Percentiles rank a stretch among this genome's conserved stretches.
Conservation (phyloP, 495 filamentous ascomycete genomes). For the Neurospora tetraspora region DNA sequence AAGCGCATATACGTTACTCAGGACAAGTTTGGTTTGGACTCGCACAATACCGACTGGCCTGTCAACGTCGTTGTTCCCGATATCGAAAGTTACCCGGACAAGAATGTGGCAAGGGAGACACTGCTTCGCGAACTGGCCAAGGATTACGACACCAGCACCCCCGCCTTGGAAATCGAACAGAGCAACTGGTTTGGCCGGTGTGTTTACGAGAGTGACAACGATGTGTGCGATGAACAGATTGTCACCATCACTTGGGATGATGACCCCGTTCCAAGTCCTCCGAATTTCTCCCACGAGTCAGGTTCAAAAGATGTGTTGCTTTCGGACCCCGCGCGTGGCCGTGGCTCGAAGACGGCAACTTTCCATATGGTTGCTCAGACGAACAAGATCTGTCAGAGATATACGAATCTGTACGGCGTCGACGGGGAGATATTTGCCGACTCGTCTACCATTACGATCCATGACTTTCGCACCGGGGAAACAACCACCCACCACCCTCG, state of each 20-base stretch:
- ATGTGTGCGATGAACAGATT: slow-evolving; percentile 83
- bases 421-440: slow-evolving; percentile 79
- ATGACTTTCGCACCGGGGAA: slow-evolving; percentile 50
- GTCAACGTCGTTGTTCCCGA: slow-evolving; percentile 81
- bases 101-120: slow-evolving; percentile 26
- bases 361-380: slow-evolving; percentile 94
- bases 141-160: slow-evolving; percentile 51
- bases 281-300: neutral
- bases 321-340: slow-evolving; percentile 22
- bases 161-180: slow-evolving; percentile 43
- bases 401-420: slow-evolving; percentile 75
- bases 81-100: slow-evolving; percentile 59
- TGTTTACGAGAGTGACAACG: slow-evolving; percentile 86
- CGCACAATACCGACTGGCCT: slow-evolving; percentile 64
- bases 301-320: neutral
- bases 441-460: slow-evolving; percentile 51
- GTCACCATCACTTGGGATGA: slow-evolving; percentile 82
- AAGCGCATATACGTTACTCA: slow-evolving; percentile 63
- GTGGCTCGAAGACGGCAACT: slow-evolving; percentile 70
- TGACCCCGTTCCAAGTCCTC: slow-evolving; percentile 29
- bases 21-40: slow-evolving; percentile 31
- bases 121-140: slow-evolving; percentile 47
- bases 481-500: slow-evolving; percentile 44
- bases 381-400: slow-evolving; percentile 72
- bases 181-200: slow-evolving; percentile 86